These are phyloP conservation scores for Cryptococcus depauperatus DNA, from an alignment of 1,284 basidiomycete genomes.

Conservation along the genomic window DNA sequence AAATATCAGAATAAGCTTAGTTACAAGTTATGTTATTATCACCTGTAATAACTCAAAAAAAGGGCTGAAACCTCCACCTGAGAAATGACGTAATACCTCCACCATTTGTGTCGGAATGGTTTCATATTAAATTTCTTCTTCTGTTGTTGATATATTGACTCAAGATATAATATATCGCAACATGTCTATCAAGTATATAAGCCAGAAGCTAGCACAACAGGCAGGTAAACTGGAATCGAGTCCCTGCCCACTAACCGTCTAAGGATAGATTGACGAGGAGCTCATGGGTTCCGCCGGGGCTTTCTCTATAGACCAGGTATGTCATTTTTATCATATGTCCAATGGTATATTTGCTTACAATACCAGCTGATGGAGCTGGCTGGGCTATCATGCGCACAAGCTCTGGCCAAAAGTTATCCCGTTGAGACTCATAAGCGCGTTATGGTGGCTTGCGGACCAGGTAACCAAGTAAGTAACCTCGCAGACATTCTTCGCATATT, in stretches of 20 bases:
- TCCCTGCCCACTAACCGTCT: slow-evolving; percentile 7
- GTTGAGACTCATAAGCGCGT: slow-evolving; percentile 61
- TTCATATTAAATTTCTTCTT: no score
- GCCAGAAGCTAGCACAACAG: slow-evolving; percentile 71
- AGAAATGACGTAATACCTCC: no score
- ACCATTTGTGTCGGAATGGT: no score
- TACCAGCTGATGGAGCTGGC: slow-evolving; percentile 87
- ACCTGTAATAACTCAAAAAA: no score
- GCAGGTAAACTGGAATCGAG: slow-evolving; percentile 40
- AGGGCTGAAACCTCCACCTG: no score
- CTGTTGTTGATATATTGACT: no score
- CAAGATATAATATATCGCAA: no score
- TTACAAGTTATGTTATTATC: no score
- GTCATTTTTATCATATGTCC: slow-evolving; percentile 5
- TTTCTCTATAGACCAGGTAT: slow-evolving; percentile 82
- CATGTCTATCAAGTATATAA: slow-evolving; percentile 68
- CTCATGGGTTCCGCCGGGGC: slow-evolving; percentile 76
- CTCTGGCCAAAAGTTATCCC: slow-evolving; percentile 67
- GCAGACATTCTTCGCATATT: neutral
- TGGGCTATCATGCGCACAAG: slow-evolving; percentile 90
- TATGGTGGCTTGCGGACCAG: slow-evolving; percentile 90
- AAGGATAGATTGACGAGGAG: slow-evolving; percentile 73
- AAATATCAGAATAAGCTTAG: no score
- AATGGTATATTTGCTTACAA: neutral
- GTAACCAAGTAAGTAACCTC: slow-evolving; percentile 58